Evolutionary conservation across 495 filamentous ascomycete species (phyloP).

Genomic region (Apodospora peruviana): DNA sequence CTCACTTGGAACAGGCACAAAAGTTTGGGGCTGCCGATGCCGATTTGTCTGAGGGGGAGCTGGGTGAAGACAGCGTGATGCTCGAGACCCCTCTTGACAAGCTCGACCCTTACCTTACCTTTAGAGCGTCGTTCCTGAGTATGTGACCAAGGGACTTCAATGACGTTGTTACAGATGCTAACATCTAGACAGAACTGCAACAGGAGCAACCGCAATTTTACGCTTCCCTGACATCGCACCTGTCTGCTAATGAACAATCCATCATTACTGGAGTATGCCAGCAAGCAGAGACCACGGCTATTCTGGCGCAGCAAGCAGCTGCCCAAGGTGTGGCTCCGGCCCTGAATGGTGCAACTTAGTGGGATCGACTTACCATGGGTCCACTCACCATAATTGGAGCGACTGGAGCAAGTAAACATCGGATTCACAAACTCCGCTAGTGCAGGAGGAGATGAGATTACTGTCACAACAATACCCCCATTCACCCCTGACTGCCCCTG

Average conservation of each 20-base stretch:
- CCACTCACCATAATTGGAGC: no score
- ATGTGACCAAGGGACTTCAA: conserved; percentile 34
- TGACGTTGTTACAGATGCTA: conserved; percentile 9
- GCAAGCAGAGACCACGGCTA: conserved; percentile 55
- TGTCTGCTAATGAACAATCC: conserved; percentile 74
- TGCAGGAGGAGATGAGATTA: no score
- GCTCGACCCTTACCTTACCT: conserved; percentile 86
- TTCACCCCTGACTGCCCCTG: no score
- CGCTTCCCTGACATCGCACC: conserved; percentile 67
- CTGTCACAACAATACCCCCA: no score
- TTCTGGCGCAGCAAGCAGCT: not conserved
- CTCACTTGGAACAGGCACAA: conserved; percentile 51
- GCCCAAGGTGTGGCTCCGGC: not conserved
- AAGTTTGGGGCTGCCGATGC: conserved; percentile 65
- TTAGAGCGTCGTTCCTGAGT: conserved; percentile 78
- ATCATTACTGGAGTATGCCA: conserved; percentile 75
- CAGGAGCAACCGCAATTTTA: conserved; percentile 89
- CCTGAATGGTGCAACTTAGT: not conserved
- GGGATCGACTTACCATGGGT: no score
- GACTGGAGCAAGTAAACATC: no score
- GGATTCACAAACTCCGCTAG: no score
- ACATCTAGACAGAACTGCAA: conserved; percentile 62
- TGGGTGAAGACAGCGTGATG: conserved; percentile 84
- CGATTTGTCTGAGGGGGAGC: conserved; percentile 72
- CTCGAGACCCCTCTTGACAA: conserved; percentile 92